Percentiles rank a stretch among this genome's conserved stretches.
These are phyloP conservation scores for Ampelocalamus luodianensis DNA, from an alignment of 176 grass and related monocot species.

Conservation along the genomic window DNA sequence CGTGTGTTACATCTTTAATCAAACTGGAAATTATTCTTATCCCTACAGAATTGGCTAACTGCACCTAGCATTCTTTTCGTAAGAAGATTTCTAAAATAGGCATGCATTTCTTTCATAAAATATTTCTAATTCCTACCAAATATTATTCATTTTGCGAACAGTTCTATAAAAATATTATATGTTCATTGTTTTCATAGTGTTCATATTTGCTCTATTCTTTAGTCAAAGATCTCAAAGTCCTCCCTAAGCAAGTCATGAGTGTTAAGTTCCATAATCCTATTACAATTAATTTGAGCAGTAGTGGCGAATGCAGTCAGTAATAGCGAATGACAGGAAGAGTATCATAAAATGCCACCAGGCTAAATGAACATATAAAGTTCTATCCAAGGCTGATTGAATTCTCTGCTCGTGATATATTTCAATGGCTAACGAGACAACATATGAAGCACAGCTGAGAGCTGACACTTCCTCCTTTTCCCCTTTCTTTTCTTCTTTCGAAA, in stretches of 20 bases:
- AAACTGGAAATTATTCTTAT: background rate
- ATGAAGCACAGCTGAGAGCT: too few species aligned
- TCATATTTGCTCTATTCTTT: background rate
- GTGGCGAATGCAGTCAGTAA: background rate
- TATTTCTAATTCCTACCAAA: background rate
- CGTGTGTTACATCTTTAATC: background rate
- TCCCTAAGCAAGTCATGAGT: background rate
- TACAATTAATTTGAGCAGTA: background rate
- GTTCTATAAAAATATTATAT: background rate
- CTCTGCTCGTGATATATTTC: too few species aligned
- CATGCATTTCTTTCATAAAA: slow-evolving; percentile 3
- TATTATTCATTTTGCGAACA: background rate
- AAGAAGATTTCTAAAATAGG: background rate
- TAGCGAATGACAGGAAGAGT: background rate
- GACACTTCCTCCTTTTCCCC: background rate
- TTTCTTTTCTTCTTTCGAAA: background rate
- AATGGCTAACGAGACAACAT: too few species aligned
- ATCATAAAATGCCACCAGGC: background rate
- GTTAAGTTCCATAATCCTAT: background rate
- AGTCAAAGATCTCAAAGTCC: background rate
- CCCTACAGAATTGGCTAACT: background rate
- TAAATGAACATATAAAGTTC: background rate
- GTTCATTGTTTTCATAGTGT: background rate
- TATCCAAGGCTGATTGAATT: too few species aligned
- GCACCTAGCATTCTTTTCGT: background rate